These are phyloP conservation scores for Zygosaccharomyces bisporus DNA, from an alignment of 805 yeast species.

Conservation along the genomic window DNA sequence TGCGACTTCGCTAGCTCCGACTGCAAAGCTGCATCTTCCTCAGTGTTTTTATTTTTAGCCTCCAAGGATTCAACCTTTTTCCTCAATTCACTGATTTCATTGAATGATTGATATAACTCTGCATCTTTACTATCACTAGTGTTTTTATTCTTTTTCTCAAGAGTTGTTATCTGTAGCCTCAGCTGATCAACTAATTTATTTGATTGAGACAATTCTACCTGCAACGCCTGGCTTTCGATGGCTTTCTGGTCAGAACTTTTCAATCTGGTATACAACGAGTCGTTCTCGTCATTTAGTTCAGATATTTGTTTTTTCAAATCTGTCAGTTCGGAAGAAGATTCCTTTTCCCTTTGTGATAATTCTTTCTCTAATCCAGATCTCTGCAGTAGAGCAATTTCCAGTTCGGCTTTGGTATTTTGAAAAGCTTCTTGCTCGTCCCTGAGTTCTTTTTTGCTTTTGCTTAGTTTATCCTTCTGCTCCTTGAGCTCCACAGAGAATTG, in stretches of 20 bases:
- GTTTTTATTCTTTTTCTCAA: slow-evolving; percentile 15
- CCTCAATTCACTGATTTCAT: not conserved
- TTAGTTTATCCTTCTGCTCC: slow-evolving; percentile 42
- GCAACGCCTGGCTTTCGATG: slow-evolving; percentile 62
- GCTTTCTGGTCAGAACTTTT: slow-evolving; percentile 21
- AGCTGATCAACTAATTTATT: slow-evolving; percentile 59
- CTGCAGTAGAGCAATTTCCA: slow-evolving; percentile 45
- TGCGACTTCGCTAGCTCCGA: not conserved
- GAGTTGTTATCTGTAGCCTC: slow-evolving; percentile 37
- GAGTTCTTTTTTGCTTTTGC: slow-evolving; percentile 40
- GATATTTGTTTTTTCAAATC: slow-evolving; percentile 51
- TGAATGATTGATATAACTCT: not conserved
- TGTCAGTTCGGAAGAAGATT: slow-evolving; percentile 42
- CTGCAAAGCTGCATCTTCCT: not conserved
- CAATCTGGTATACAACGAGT: slow-evolving; percentile 46
- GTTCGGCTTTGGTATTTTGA: slow-evolving; percentile 36
- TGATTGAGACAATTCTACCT: slow-evolving; percentile 61
- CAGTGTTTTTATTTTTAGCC: not conserved
- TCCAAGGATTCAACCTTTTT: not conserved
- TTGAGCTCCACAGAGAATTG: slow-evolving; percentile 34
- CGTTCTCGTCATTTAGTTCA: slow-evolving; percentile 68
- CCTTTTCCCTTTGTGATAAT: slow-evolving; percentile 36
- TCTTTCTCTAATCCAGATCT: slow-evolving; percentile 41
- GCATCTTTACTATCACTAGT: not conserved
- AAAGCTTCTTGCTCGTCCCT: slow-evolving; percentile 17